Percentiles rank a stretch among this genome's conserved stretches.
Evolutionary conservation across 2,329 filamentous ascomycete genomes (phyloP).

Genomic region (Drechslera avenae): DNA sequence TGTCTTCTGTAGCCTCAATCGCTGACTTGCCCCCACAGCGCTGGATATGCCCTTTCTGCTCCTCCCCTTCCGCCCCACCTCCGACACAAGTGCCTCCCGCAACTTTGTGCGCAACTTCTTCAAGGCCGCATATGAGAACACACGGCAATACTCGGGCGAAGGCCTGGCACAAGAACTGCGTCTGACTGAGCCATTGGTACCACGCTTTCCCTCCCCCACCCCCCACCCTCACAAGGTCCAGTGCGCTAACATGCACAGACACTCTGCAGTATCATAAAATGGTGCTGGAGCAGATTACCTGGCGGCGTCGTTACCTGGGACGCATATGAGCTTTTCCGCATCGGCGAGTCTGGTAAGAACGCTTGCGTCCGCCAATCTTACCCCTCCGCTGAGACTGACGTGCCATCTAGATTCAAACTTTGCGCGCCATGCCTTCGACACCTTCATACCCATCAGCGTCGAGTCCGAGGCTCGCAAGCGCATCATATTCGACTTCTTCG

Average conservation of each 20-base stretch:
- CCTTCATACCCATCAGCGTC: conserved; percentile 92
- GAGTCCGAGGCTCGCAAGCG: conserved; percentile 82
- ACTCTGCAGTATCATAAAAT: conserved; percentile 91
- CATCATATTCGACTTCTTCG: conserved; percentile 97
- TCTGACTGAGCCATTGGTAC: conserved; percentile 90
- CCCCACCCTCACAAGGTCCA: background rate
- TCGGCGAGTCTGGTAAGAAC: conserved; percentile 82
- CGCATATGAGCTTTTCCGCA: conserved; percentile 92
- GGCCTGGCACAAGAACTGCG: conserved; percentile 82
- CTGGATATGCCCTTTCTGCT: conserved; percentile 92
- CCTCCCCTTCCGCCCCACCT: conserved; percentile 90
- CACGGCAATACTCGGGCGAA: conserved; percentile 67
- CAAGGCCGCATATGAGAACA: conserved; percentile 66
- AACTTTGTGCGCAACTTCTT: conserved; percentile 95
- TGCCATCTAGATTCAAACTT: conserved; percentile 76
- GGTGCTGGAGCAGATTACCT: conserved; percentile 94
- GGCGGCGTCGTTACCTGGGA: conserved; percentile 97
- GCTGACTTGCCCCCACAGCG: conserved; percentile 57
- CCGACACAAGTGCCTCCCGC: conserved; percentile 87
- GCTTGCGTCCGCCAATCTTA: background rate
- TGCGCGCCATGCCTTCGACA: conserved; percentile 91
- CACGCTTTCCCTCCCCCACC: no score
- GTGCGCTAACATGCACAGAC: conserved; percentile 62
- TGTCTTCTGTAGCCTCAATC: background rate
- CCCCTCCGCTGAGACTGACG: conserved; percentile 23